Evolutionary conservation across 805 yeast genomes (phyloP), one percentile per base, ranked within the genome.

Genomic region (Candida caryicola): DNA sequence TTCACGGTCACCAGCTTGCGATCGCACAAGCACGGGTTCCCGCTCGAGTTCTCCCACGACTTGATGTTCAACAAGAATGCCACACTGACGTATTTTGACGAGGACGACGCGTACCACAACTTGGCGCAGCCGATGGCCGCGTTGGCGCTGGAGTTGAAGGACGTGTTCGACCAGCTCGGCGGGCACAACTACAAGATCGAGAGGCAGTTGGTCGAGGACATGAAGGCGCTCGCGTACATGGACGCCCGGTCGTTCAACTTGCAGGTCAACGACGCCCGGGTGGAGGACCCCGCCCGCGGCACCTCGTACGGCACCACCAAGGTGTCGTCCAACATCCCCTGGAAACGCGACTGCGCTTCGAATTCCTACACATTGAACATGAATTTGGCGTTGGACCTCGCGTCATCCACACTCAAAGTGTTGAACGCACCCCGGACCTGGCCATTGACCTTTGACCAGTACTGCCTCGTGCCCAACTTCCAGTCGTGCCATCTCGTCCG

Each of bases 31-130:
- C 45, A 49, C 17, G 62, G 68, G 2, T 62, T 68, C 9, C 72
- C 74, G 2, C 37, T 68, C 7, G 74, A 66, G 47, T 40, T 68
- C 19, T 54, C 57, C 39, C 69, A 66, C 43, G 69, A 61, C 29
- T 50, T 61, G 13, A 44, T 67, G 1, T 64, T 55, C 44, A 52
- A 51, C 33, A 59, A 51, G 27, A 44, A 23, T 12, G 17, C 28
- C 27, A 31, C n/a, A 9, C 17, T 17, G 10, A 4, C 15, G 10
- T 4, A 46, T 38, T 16, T 36, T 12, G 53, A 50, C 31, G 17
- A 27, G 3, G 69, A 66, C 33, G 52, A 51, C 18, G 55, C 60
- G 36, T 42, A 47, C n/a, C 31, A 40, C 12, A 55, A 54, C 35
- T 48, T 66, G 3, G 45, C 49, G 27, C 44, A 40, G 5, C 58